These are phyloP conservation scores for Marsdenia floribunda DNA, from an alignment of 257 asterid species.

Conservation along the genomic window DNA sequence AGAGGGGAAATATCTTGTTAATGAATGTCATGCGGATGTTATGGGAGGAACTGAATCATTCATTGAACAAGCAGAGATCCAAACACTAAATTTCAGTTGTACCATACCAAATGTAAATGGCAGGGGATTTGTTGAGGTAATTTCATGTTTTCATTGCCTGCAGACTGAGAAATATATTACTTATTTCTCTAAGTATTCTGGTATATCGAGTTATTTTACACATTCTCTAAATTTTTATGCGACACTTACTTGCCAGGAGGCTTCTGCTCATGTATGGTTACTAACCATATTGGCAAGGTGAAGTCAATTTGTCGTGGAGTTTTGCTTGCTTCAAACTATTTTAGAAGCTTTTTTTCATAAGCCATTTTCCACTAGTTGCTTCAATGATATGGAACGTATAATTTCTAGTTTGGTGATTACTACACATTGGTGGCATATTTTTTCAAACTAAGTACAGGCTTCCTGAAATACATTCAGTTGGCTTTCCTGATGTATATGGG, in stretches of 20 bases:
- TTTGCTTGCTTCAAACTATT: neutral
- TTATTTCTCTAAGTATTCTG: neutral
- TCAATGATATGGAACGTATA: neutral
- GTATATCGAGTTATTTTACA: neutral
- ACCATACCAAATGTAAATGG: conserved; percentile 58
- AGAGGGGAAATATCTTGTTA: conserved; percentile 64
- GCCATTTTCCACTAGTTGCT: conserved; percentile 2
- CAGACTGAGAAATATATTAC: neutral
- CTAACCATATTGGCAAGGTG: neutral
- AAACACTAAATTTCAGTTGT: conserved; percentile 68
- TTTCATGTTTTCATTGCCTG: neutral
- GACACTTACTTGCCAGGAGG: neutral
- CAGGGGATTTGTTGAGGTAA: conserved; percentile 95
- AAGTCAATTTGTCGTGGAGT: conserved; percentile 2
- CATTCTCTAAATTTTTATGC: neutral
- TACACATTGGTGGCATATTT: neutral
- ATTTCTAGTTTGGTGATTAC: neutral
- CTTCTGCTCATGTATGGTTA: neutral
- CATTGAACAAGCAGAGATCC: conserved; percentile 45
- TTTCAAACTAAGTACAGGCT: neutral
- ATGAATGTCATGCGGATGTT: conserved; percentile 46
- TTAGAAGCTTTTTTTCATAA: neutral
- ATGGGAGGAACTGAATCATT: conserved; percentile 34
- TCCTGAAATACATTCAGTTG: neutral
- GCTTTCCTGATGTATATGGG: neutral